These are phyloP conservation scores for Pulveroboletus ravenelii DNA, from an alignment of 768 basidiomycete genomes.

Conservation along the genomic window DNA sequence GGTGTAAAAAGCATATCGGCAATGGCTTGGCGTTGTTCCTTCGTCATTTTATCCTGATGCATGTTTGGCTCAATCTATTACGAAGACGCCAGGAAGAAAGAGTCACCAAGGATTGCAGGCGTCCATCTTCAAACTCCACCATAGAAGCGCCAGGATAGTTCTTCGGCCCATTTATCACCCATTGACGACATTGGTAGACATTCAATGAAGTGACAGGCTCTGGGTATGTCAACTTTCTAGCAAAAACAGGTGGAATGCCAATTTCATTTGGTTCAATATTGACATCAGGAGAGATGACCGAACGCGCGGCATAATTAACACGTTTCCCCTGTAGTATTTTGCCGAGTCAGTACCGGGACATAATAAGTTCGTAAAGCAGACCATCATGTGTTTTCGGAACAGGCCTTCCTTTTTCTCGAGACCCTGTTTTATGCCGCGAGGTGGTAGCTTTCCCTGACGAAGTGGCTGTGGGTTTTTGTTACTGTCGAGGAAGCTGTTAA, in stretches of 20 bases:
- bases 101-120: constrained; percentile 71
- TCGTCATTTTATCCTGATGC: constrained; percentile 71
- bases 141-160: constrained; percentile 90
- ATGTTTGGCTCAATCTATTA: constrained; percentile 4
- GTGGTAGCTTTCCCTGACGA: constrained; percentile 84
- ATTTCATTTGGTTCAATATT: constrained; percentile 99
- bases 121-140: constrained; percentile 94
- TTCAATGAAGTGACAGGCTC: constrained; percentile 94
- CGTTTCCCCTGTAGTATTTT: constrained; percentile 76
- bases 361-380: constrained; percentile 31
- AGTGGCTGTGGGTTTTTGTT: constrained; percentile 88
- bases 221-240: constrained; percentile 92
- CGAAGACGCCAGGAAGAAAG: neutral
- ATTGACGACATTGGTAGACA: constrained; percentile 79
- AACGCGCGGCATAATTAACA: constrained; percentile 98
- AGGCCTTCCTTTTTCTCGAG: constrained; percentile 98
- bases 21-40: constrained; percentile 90
- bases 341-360: neutral
- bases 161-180: constrained; percentile 87
- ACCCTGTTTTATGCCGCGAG: constrained; percentile 91
- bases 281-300: constrained; percentile 99
- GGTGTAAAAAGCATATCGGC: constrained; percentile 95
- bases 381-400: constrained; percentile 99
- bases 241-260: constrained; percentile 96
- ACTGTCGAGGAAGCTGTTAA: constrained; percentile 96